phyloP scores from a whole-genome alignment of 2,329 filamentous ascomycete species.

The Claviceps paspali region DNA sequence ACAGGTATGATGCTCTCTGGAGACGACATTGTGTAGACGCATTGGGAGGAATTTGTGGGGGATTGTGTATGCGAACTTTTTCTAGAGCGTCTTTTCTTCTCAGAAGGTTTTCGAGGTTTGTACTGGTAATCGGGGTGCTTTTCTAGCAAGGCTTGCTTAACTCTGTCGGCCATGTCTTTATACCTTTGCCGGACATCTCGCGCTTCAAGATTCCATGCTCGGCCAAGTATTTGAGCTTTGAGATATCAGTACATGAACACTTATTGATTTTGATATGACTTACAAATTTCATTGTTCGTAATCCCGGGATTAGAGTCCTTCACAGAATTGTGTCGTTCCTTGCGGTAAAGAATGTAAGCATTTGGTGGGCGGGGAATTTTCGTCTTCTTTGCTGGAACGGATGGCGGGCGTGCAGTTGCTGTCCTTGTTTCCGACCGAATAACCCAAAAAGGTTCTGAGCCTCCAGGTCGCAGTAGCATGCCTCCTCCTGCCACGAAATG shows the following conservation, averaged over 20 bases:
- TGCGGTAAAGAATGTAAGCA: conserved; percentile 27
- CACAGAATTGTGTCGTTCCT: conserved; percentile 20
- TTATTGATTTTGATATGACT: conserved; percentile 9
- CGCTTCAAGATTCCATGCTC: conserved; percentile 21
- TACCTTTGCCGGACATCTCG: conserved; percentile 17
- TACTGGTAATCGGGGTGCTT: conserved; percentile 25
- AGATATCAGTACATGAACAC: conserved; percentile 8
- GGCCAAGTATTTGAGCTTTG: conserved; percentile 21
- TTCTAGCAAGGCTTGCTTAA: conserved; percentile 16
- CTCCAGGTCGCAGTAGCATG: conserved; percentile 8
- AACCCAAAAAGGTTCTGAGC: conserved; percentile 12
- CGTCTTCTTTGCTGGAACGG: conserved; percentile 5
- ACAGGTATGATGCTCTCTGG: conserved; percentile 4
- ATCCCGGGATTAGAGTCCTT: conserved; percentile 20
- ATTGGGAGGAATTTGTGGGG: not conserved
- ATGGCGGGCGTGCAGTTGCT: conserved; percentile 4
- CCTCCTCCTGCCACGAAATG: conserved; percentile 11
- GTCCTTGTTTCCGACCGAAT: conserved; percentile 6
- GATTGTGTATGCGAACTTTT: not conserved
- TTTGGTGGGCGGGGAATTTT: conserved; percentile 25
- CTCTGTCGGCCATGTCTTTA: conserved; percentile 15
- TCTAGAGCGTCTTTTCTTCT: conserved; percentile 10
- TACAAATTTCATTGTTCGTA: conserved; percentile 28
- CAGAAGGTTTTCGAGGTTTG: conserved; percentile 18
- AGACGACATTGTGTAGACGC: conserved; percentile 4